Conservation (phyloP, 2,329 filamentous ascomycete species). For the Berkeleyomyces basicola region DNA sequence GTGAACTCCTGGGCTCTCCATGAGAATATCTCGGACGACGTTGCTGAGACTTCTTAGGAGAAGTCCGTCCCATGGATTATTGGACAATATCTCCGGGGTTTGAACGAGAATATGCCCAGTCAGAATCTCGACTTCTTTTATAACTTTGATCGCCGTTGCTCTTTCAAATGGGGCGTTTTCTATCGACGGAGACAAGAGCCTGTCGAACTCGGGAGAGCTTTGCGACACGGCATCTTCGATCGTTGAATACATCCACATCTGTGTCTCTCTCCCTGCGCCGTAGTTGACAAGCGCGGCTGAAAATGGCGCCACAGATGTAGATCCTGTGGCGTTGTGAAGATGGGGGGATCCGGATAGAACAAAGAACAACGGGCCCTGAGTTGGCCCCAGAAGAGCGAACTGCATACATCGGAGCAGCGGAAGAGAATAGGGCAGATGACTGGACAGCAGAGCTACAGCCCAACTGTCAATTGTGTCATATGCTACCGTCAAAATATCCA, state of each 20-base stretch:
- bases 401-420: conserved; percentile 47
- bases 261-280: conserved; percentile 42
- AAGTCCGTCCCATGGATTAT: conserved; percentile 17
- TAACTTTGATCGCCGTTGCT: conserved; percentile 21
- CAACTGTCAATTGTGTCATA: not conserved
- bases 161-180: conserved; percentile 18
- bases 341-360: conserved; percentile 24
- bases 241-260: conserved; percentile 45
- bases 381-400: conserved; percentile 23
- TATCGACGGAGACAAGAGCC: not conserved
- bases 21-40: conserved; percentile 17
- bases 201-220: not conserved
- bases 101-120: conserved; percentile 16
- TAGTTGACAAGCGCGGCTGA: conserved; percentile 46
- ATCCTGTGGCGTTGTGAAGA: not conserved
- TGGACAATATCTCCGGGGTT: conserved; percentile 12
- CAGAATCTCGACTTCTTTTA: conserved; percentile 20
- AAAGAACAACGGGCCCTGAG: not conserved
- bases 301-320: conserved; percentile 22
- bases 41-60: conserved; percentile 24
- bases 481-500: not conserved
- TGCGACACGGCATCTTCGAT: conserved; percentile 24
- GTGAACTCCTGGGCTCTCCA: conserved; percentile 3
- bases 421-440: conserved; percentile 40
- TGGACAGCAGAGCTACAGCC: conserved; percentile 25